These are phyloP conservation scores for grape (Vitis vinifera) DNA, from an alignment of 164 flowering plant species.

Conservation along the genomic window ASM3070453v1 NC_081807.1:2246001-2246500, in stretches of 20 bases:
- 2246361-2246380: conserved; percentile 56
- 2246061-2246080: conserved; percentile 63
- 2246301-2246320: conserved; percentile 64
- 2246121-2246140: conserved; percentile 33
- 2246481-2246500: conserved; percentile 47
- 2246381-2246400: conserved; percentile 41
- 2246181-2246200: conserved; percentile 44
- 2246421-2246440: conserved; percentile 55
- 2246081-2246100: conserved; percentile 48
- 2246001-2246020: no score
- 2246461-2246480: conserved; percentile 45
- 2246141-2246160: conserved; percentile 59
- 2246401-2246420: conserved; percentile 35
- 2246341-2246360: conserved; percentile 45
- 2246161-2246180: conserved; percentile 66
- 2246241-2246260: background rate
- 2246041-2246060: conserved; percentile 41
- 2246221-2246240: conserved; percentile 42
- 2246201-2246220: conserved; percentile 50
- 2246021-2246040: no score
- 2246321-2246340: conserved; percentile 53
- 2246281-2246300: no score
- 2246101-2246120: conserved; percentile 61
- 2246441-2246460: conserved; percentile 60
- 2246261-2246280: background rate